phyloP scores from a whole-genome alignment of 257 asterid genomes.

The Lantana camara region DNA sequence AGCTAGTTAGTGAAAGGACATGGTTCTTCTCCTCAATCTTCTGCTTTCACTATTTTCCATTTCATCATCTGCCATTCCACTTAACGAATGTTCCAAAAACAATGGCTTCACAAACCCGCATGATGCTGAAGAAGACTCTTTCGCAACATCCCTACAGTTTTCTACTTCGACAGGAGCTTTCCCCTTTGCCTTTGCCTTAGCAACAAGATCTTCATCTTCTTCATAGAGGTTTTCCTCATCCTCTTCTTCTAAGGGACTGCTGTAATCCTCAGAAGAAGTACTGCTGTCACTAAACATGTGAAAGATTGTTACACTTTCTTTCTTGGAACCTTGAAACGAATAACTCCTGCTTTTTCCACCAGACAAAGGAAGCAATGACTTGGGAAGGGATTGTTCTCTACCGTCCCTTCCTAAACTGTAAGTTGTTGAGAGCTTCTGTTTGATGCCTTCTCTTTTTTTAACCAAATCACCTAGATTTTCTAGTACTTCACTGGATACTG shows the following conservation, averaged over 20 bases:
- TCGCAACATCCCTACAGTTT: slow-evolving; percentile 42
- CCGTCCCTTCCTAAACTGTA: slow-evolving; percentile 81
- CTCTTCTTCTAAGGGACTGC: slow-evolving; percentile 29
- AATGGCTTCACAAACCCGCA: slow-evolving; percentile 30
- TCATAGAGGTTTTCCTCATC: slow-evolving; percentile 22
- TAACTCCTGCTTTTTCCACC: slow-evolving; percentile 51
- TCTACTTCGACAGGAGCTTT: slow-evolving; percentile 43
- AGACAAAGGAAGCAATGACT: slow-evolving; percentile 56
- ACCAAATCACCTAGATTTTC: slow-evolving; percentile 60
- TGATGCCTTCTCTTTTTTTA: slow-evolving; percentile 63
- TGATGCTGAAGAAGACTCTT: slow-evolving; percentile 13
- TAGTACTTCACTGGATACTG: slow-evolving; percentile 46
- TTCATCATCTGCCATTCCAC: slow-evolving; percentile 43
- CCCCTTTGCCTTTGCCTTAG: slow-evolving; percentile 37
- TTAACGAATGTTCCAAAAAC: slow-evolving; percentile 28
- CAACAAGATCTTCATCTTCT: slow-evolving; percentile 23
- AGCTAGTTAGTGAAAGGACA: slow-evolving; percentile 50
- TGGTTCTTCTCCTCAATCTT: slow-evolving; percentile 65
- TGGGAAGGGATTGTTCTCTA: slow-evolving; percentile 34
- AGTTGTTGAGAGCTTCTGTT: slow-evolving; percentile 77
- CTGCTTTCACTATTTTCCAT: slow-evolving; percentile 19
- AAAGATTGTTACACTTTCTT: slow-evolving; percentile 64
- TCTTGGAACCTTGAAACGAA: slow-evolving; percentile 63
- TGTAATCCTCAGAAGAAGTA: slow-evolving; percentile 23
- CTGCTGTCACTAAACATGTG: slow-evolving; percentile 49